These are phyloP conservation scores for Castanea sativa DNA, from an alignment of 306 rosid species.

Conservation along the genomic window DNA sequence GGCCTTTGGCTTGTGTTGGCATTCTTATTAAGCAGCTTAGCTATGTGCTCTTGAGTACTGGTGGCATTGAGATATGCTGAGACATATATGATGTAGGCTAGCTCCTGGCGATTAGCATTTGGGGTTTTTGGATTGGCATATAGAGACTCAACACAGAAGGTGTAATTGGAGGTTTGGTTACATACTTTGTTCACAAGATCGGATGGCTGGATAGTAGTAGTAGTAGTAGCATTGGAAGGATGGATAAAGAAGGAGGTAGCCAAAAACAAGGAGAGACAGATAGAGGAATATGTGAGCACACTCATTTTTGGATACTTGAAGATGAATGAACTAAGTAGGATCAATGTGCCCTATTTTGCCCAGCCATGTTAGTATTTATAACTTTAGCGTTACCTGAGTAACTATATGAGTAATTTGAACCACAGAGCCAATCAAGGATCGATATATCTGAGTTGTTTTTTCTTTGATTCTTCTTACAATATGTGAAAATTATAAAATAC, in stretches of 20 bases:
- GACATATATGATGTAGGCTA: constrained; percentile 38
- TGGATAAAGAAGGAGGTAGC: neutral
- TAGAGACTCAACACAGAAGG: constrained; percentile 47
- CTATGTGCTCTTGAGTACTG: constrained; percentile 22
- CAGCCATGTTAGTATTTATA: too few relatives aligned
- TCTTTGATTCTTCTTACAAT: too few relatives aligned
- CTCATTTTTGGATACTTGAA: neutral
- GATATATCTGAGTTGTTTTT: too few relatives aligned
- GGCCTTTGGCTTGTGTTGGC: neutral
- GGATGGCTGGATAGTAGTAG: constrained; percentile 13
- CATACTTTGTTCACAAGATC: constrained; percentile 35
- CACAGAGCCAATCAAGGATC: too few relatives aligned
- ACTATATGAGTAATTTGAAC: too few relatives aligned
- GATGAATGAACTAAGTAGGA: too few relatives aligned
- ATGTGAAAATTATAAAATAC: too few relatives aligned
- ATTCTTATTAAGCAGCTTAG: constrained; percentile 10
- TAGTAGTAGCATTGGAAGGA: neutral
- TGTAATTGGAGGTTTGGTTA: constrained; percentile 36
- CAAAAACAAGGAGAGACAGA: neutral
- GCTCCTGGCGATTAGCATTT: constrained; percentile 24
- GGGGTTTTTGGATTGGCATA: constrained; percentile 35
- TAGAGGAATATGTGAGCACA: neutral
- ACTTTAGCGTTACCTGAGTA: too few relatives aligned
- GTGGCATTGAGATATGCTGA: constrained; percentile 42
- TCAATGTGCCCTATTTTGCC: too few relatives aligned